phyloP scores from a whole-genome alignment of 1,284 basidiomycete genomes.

The Austropuccinia psidii region DNA sequence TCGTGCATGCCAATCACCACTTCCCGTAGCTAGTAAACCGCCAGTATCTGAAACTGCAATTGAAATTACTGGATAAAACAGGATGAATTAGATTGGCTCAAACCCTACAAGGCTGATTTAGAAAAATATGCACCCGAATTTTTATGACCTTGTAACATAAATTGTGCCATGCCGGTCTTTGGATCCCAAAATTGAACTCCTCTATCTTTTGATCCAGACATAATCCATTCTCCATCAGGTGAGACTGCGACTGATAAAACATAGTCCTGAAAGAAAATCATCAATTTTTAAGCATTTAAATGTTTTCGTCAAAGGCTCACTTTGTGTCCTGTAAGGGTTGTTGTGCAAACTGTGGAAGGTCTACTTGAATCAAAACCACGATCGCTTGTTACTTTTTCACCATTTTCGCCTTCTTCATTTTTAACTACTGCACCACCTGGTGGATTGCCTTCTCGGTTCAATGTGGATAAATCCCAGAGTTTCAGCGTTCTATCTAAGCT shows the following conservation, averaged over 20 bases:
- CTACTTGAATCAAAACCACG: constrained; percentile 38
- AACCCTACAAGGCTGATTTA: too few species aligned
- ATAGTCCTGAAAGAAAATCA: constrained; percentile 55
- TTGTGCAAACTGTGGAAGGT: constrained; percentile 56
- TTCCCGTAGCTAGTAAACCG: constrained; percentile 70
- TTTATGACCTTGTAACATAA: constrained; percentile 81
- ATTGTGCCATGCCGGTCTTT: constrained; percentile 63
- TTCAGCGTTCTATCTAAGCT: constrained; percentile 79
- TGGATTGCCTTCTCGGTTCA: constrained; percentile 47
- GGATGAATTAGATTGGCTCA: constrained; percentile 15
- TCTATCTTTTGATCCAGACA: constrained; percentile 82
- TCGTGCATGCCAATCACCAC: constrained; percentile 73
- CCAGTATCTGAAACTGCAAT: constrained; percentile 70
- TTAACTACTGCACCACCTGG: constrained; percentile 42
- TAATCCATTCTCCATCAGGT: constrained; percentile 77
- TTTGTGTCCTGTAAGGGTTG: constrained; percentile 77
- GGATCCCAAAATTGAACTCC: constrained; percentile 84
- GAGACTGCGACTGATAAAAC: constrained; percentile 71
- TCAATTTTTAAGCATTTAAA: background rate
- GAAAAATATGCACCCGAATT: constrained; percentile 58
- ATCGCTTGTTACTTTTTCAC: constrained; percentile 43
- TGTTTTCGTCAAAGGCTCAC: constrained; percentile 49
- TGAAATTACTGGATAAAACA: constrained; percentile 59
- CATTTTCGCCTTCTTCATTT: constrained; percentile 48
- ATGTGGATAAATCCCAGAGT: constrained; percentile 67